These are phyloP conservation scores for Apiosordaria backusii DNA, from an alignment of 495 filamentous ascomycete species.

Conservation along the genomic window DNA sequence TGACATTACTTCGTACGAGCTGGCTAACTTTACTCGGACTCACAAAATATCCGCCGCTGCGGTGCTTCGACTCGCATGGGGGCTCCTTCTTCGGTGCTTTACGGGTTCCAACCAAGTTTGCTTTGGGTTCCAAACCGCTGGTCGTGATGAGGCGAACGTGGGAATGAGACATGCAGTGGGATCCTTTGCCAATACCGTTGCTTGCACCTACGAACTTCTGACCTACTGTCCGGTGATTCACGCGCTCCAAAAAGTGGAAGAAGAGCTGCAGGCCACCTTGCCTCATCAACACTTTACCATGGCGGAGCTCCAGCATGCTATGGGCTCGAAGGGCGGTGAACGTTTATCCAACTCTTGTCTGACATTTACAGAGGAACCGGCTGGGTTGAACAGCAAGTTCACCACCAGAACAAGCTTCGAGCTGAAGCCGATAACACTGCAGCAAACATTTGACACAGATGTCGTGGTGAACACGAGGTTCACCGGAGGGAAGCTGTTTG, in stretches of 20 bases:
- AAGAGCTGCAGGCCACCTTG: constrained; percentile 30
- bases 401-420: constrained; percentile 33
- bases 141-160: constrained; percentile 38
- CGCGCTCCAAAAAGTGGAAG: constrained; percentile 35
- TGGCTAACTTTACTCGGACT: constrained; percentile 35
- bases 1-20: constrained; percentile 33
- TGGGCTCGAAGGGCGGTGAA: constrained; percentile 39
- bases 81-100: constrained; percentile 42
- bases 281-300: constrained; percentile 45
- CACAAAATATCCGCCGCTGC: constrained; percentile 33
- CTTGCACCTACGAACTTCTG: constrained; percentile 34
- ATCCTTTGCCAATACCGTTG: constrained; percentile 41
- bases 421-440: constrained; percentile 36
- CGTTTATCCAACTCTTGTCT: constrained; percentile 47
- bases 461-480: constrained; percentile 41
- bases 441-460: constrained; percentile 45
- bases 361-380: constrained; percentile 42
- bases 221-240: constrained; percentile 31
- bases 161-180: constrained; percentile 41
- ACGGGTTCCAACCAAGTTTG: constrained; percentile 38
- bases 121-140: constrained; percentile 43
- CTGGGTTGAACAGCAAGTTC: constrained; percentile 37
- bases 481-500: constrained; percentile 33
- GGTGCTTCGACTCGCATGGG: constrained; percentile 48
- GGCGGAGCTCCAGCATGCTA: constrained; percentile 41